Base-by-base conservation (phyloP, 495 filamentous ascomycete genomes). In the Aspergillus baeticus region DNA sequence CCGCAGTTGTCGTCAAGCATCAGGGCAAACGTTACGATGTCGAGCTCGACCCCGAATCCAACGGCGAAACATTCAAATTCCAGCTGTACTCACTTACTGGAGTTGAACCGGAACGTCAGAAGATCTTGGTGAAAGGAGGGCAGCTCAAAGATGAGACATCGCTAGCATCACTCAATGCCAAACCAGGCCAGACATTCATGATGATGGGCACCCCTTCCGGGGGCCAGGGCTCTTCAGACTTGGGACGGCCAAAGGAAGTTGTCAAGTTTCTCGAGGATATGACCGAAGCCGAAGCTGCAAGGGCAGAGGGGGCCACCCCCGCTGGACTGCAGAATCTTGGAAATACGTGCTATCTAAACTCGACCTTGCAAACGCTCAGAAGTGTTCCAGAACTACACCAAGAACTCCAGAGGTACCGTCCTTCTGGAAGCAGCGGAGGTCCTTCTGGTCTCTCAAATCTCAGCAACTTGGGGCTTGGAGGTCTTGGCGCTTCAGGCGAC, bases 261-360 rank as follows among this genome's bases (percentile, higher is more conserved):
- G 80, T 91, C 65, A 91, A 87, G 71, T 98, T 98, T 63, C 68
- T 96, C 60, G 94, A 98, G 69, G 94, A 98, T 68, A 96, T 98
- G 94, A 96, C 92, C 5, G 94, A 94, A 65, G 92, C 92, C 20
- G 92, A 98, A 68, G 84, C 41, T 26, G 95, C 94, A 20, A 86
- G 83, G 65, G 80, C 84, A 59, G 87, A 85, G 44, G 92, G 90
- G 38, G 94, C 93, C 39, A 91, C 77, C 44, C 94, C 94, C 11
- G 90, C 94, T 54, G 94, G 94, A 29, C 70, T 98, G 58, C 83
- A 91, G 67, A 98, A 98, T 63, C 77, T 96, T 57, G 94, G 94
- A 21, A 98, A 98, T 67, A 98, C 94, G 1, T 98, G 94, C 77
- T 98, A 98, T 68, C 84, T 98, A 66, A 98, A 98, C 77, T 92